phyloP scores from a whole-genome alignment of 2,329 filamentous ascomycete species.

The Aspergillus felis region DNA sequence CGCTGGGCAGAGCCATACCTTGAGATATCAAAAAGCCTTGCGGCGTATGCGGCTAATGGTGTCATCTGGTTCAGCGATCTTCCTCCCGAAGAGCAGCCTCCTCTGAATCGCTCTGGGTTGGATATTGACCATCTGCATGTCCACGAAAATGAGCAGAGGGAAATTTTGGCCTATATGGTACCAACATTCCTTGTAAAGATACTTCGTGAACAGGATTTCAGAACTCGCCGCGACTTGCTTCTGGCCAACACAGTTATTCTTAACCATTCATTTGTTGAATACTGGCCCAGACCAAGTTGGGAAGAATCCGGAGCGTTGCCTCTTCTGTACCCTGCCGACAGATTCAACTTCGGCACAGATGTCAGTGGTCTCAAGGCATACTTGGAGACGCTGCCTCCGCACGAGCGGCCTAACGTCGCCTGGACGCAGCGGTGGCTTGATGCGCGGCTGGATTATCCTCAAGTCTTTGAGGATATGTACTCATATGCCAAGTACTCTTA shows the following conservation, averaged over 20 bases:
- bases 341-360: slow-evolving; percentile 5
- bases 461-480: slow-evolving; percentile 1
- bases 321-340: slow-evolving; percentile 13
- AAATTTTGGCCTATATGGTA: slow-evolving; percentile 7
- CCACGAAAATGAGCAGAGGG: not conserved
- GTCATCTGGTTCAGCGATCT: slow-evolving; percentile 1
- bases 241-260: not conserved
- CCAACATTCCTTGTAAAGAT: slow-evolving; percentile 14
- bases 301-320: not conserved
- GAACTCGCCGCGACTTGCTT: slow-evolving; percentile 11
- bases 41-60: not conserved
- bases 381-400: slow-evolving; percentile 3
- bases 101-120: not conserved
- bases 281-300: not conserved
- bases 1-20: not conserved
- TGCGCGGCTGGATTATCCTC: not conserved
- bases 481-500: not conserved
- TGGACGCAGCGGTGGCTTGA: slow-evolving; percentile 5
- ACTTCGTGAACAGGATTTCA: slow-evolving; percentile 2
- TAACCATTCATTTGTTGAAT: not conserved
- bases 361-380: not conserved
- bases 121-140: not conserved
- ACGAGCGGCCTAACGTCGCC: slow-evolving; percentile 10
- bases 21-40: slow-evolving; percentile 6
- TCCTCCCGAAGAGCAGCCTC: slow-evolving; percentile 1